phyloP scores from a whole-genome alignment of 306 rosid genomes.

The Inga oerstediana region DNA sequence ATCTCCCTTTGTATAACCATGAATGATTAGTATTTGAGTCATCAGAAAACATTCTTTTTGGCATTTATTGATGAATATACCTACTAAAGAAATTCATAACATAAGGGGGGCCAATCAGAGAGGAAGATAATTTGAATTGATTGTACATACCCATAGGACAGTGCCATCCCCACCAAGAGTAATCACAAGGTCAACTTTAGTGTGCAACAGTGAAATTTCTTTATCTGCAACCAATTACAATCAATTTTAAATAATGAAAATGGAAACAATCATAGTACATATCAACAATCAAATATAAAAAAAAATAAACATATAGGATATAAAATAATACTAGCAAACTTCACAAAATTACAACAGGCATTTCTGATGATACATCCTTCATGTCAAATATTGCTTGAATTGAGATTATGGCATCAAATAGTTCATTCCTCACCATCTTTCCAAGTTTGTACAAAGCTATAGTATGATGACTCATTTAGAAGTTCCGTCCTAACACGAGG shows the following conservation, averaged over 20 bases:
- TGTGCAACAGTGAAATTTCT: constrained; percentile 69
- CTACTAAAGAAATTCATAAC: neutral
- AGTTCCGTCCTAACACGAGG: constrained; percentile 84
- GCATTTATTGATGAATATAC: neutral
- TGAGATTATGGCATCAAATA: constrained; percentile 19
- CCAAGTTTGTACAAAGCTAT: constrained; percentile 80
- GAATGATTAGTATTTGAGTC: neutral
- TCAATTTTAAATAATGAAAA: neutral
- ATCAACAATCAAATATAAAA: neutral
- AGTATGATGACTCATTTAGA: constrained; percentile 80
- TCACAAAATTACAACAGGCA: neutral
- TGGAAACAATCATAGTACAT: neutral
- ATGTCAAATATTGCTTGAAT: constrained; percentile 10
- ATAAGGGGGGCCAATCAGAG: neutral
- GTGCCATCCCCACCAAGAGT: constrained; percentile 99
- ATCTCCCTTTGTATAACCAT: neutral
- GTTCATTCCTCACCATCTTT: constrained; percentile 69
- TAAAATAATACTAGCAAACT: neutral
- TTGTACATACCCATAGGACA: constrained; percentile 83
- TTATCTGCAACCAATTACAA: constrained; percentile 50
- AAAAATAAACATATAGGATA: neutral
- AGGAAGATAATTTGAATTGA: constrained; percentile 35
- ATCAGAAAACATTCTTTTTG: neutral
- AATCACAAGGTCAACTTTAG: constrained; percentile 88
- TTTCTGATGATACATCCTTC: neutral